Conservation (phyloP, 768 basidiomycete genomes). For the Termitomyces sp. region DNA sequence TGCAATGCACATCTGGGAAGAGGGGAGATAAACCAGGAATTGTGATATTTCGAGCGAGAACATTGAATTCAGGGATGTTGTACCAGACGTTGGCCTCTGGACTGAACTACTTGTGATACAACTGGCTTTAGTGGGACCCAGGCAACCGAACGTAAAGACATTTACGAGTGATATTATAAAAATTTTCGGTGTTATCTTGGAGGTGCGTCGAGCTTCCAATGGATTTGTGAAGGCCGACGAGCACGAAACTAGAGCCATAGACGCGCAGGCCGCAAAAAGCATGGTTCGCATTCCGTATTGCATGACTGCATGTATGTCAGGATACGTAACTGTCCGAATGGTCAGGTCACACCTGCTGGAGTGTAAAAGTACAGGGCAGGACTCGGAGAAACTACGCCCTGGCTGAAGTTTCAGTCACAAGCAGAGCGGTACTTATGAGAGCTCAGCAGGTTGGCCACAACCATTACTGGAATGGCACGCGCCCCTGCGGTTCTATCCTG, state of each 20-base stretch:
- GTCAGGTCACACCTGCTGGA: not conserved
- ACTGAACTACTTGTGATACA: not conserved
- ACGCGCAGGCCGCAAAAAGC: not conserved
- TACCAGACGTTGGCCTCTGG: not conserved
- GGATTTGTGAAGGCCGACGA: not conserved
- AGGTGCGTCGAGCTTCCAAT: not conserved
- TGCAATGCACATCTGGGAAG: not conserved
- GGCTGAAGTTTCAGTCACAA: not conserved
- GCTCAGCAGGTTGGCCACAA: not conserved
- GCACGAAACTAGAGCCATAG: not conserved
- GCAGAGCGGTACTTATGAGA: not conserved
- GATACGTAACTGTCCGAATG: not conserved
- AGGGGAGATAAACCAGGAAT: not conserved
- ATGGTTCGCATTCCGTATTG: not conserved
- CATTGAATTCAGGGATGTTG: not conserved
- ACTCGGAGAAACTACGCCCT: not conserved
- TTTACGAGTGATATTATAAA: not conserved
- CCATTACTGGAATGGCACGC: not conserved
- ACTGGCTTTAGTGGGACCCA: not conserved
- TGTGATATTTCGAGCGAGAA: not conserved
- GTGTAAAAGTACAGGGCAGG: not conserved
- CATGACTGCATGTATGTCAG: not conserved
- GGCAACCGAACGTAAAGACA: not conserved
- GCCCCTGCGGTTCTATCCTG: not conserved
- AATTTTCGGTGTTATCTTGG: not conserved